phyloP scores from a whole-genome alignment of 2,329 filamentous ascomycete species.

The Nannizziopsis barbatae region DNA sequence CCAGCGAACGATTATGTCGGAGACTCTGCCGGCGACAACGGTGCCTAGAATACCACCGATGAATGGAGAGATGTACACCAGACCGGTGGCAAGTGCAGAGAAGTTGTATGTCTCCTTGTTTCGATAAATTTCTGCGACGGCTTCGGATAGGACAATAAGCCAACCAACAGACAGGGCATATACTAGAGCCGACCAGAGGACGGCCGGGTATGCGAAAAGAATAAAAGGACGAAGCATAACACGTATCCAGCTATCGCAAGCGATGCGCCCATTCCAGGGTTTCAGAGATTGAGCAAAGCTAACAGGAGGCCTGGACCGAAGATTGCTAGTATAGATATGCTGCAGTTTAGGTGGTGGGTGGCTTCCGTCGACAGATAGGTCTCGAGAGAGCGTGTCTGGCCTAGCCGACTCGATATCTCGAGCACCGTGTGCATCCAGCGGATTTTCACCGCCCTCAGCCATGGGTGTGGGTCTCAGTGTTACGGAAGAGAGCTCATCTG shows the following conservation, averaged over 20 bases:
- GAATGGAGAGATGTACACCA: slow-evolving; percentile 85
- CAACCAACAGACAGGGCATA: slow-evolving; percentile 86
- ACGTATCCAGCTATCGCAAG: slow-evolving; percentile 65
- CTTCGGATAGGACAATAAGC: slow-evolving; percentile 90
- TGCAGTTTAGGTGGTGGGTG: slow-evolving; percentile 22
- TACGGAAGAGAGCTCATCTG: slow-evolving; percentile 9
- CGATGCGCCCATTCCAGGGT: slow-evolving; percentile 67
- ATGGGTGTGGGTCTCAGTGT: slow-evolving; percentile 13
- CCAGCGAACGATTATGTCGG: slow-evolving; percentile 68
- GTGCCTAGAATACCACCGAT: slow-evolving; percentile 83
- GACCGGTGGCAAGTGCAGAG: slow-evolving; percentile 63
- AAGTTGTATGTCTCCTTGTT: slow-evolving; percentile 64
- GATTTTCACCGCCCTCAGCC: slow-evolving; percentile 1
- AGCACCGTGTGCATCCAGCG: slow-evolving; percentile 1
- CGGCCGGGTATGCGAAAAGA: slow-evolving; percentile 73
- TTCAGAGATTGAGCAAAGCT: slow-evolving; percentile 64
- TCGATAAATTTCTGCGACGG: slow-evolving; percentile 69
- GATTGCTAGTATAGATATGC: slow-evolving; percentile 54
- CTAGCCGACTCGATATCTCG: slow-evolving; percentile 25
- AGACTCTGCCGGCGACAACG: slow-evolving; percentile 76
- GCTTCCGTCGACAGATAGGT: slow-evolving; percentile 25
- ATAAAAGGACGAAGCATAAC: slow-evolving; percentile 72
- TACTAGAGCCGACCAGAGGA: slow-evolving; percentile 76
- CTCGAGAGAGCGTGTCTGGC: slow-evolving; percentile 20
- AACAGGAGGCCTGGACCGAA: slow-evolving; percentile 55